phyloP scores from a whole-genome alignment of 2,329 filamentous ascomycete species.

The Pseudocercospora ulei region DNA sequence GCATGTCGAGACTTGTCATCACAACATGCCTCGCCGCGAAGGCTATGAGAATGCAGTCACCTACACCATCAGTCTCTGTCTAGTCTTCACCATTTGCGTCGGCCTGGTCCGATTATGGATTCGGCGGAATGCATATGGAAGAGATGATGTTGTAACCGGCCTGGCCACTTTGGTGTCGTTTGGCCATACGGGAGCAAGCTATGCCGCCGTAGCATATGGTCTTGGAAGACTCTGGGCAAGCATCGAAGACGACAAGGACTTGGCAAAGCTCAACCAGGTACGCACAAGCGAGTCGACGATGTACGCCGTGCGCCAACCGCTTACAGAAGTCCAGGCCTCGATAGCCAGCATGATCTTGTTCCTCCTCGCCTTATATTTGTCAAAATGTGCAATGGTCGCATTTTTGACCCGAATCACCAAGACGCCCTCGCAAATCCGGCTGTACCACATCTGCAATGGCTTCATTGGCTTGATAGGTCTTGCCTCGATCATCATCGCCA shows the following conservation, averaged over 20 bases:
- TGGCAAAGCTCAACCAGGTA: constrained; percentile 26
- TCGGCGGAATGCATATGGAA: constrained; percentile 26
- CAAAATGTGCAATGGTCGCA: constrained; percentile 31
- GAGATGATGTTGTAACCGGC: constrained; percentile 29
- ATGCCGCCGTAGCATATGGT: constrained; percentile 27
- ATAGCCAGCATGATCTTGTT: constrained; percentile 29
- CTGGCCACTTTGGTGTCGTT: constrained; percentile 28
- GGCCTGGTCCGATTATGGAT: constrained; percentile 29
- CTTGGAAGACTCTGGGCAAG: constrained; percentile 27
- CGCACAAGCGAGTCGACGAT: constrained; percentile 8
- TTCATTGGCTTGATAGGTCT: constrained; percentile 25
- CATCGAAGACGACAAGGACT: constrained; percentile 15
- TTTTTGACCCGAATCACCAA: constrained; percentile 32
- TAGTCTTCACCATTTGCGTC: constrained; percentile 30
- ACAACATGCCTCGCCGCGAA: constrained; percentile 24
- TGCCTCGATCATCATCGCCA: constrained; percentile 28
- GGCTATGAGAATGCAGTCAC: constrained; percentile 27
- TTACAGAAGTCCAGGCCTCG: constrained; percentile 19
- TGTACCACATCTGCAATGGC: constrained; percentile 26
- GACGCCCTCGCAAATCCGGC: constrained; percentile 22
- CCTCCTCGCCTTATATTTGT: constrained; percentile 28
- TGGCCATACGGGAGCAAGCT: constrained; percentile 27
- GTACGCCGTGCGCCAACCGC: background rate
- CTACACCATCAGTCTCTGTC: constrained; percentile 31
- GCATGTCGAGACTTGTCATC: no score